Evolutionary conservation across 176 grass and related monocot genomes (phyloP), one percentile per base, ranked within the genome.

Genomic region (Poa pratensis): DNA sequence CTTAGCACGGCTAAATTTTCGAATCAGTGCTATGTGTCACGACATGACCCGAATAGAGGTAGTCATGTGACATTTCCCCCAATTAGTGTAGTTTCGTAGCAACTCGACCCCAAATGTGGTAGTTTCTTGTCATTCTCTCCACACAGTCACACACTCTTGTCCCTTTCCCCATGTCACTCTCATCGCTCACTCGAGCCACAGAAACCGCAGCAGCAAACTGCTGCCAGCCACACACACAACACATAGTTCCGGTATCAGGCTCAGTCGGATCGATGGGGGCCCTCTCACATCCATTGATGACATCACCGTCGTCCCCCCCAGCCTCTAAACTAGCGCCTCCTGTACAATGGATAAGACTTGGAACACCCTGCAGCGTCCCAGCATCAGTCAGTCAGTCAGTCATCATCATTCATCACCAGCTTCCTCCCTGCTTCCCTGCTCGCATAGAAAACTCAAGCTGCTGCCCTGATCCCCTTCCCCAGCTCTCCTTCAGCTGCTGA

Each of bases 321-420:
- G 32, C 80, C 50, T 82, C 50, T 71, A 71, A 71, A 45, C 67
- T 71, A 15, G 52, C 24, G 80, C 80, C 80, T 5, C 13, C 35
- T 73, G 80, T 83, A 73, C 81, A 83, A 52, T 9, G 81, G 81
- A 83, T 83, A 83, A 83, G 81, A 53, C 24, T 30, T 6, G 34
- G 73, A 46, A 70, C 49, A 19, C 46, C 9, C 13, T 17, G 10
- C 34, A 45, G 77, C 77, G 65, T 85, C 82, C 76, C 77, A 80
- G 77, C 82, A 63, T 78, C 86, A 89, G 24, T 80, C 49, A 22
- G 34, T 84, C 43, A 15, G 14, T 50, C 22, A 1, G 15, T 48
- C 73, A 70, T 83, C 86, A 49, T 52, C 81, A 79, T 73, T 75
- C 87, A 37, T 89, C 70, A 9, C 77, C 68, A n/a, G 82, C 82